Base-by-base conservation (phyloP, 208 protist species). In the Giardia duodenalis region DNA sequence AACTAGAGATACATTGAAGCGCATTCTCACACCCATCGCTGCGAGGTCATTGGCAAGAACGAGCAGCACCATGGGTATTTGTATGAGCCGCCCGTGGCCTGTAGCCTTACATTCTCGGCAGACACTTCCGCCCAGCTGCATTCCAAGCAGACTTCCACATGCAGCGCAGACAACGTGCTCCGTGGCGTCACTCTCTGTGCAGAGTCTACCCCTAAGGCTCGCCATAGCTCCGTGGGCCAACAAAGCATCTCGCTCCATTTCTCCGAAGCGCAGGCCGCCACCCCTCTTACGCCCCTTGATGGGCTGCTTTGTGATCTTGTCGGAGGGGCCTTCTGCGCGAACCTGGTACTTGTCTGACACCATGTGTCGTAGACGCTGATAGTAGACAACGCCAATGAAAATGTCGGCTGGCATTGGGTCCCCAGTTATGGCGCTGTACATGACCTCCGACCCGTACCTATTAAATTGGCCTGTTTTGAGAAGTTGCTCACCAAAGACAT, bases 221-320 rank as follows among this genome's bases (percentile, higher is more conserved):
- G 98, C 98, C n/a, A 97, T 96, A 10, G 97, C 95, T 89, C 99
- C 99, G 95, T 99, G 98, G 39, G 97, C 98, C 1, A 99, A 94
- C 45, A 99, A 93, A 1, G 97, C 97, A 94, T 99, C 99, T 92
- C 99, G 97, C 96, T 99, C 99, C 99, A 99, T 99, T 95, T 99
- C 99, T 67, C 99, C 99, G 0, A 99, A 98, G 88, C 99, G 97
- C 67, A 99, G 98, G 93, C 99, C 98, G 93, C 98, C 96, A 19
- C 94, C 94, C 3, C 93, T 47, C 93, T 97, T 97, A 92, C 96
- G 94, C 43, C 95, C 97, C 93, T 99, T 99, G 93, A 99, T 96
- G 3, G 99, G 99, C 96, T 99, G 98, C 96, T 96, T 22, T 98
- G 99, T 87, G 98, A 95, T 43, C 92, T 10, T 94, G 98, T 95